Evolutionary conservation across 2,329 filamentous ascomycete genomes (phyloP).

Genomic region (Dryadomyces quercivorus): DNA sequence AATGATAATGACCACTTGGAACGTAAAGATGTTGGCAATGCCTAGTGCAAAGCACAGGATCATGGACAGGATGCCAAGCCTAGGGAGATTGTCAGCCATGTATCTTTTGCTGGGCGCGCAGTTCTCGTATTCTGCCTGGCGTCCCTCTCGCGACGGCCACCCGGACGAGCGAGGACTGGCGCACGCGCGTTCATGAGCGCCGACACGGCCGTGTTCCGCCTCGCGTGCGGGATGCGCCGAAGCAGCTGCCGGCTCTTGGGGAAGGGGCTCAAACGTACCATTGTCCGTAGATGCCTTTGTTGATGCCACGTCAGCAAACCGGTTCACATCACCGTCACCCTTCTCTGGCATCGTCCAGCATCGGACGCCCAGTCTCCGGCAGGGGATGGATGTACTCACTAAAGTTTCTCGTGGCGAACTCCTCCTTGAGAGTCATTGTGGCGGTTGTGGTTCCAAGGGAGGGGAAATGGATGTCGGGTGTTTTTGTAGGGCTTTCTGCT

Average conservation of each 20-base stretch:
- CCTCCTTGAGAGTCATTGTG: conserved; percentile 47
- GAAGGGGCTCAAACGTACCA: conserved; percentile 39
- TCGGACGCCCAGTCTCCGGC: background rate
- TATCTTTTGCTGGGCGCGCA: background rate
- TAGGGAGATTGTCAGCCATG: conserved; percentile 19
- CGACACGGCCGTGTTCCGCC: no score
- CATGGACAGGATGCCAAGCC: conserved; percentile 60
- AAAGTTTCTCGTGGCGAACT: conserved; percentile 63
- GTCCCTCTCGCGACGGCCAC: background rate
- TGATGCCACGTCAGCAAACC: conserved; percentile 8
- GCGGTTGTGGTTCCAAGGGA: background rate
- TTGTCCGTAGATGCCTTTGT: conserved; percentile 60
- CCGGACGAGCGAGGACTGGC: no score
- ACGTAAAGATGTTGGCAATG: conserved; percentile 54
- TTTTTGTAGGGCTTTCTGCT: background rate
- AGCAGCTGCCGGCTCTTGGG: background rate
- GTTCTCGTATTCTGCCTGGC: background rate
- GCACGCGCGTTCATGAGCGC: no score
- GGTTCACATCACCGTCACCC: background rate
- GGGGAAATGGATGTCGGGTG: background rate
- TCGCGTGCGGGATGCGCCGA: background rate
- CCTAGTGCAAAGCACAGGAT: conserved; percentile 58
- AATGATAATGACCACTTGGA: conserved; percentile 33
- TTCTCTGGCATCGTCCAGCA: conserved; percentile 3
- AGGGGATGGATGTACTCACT: conserved; percentile 30